Percentiles rank a stretch among this genome's conserved stretches.
phyloP scores from a whole-genome alignment of 768 basidiomycete genomes.

The Filobasidium floriforme region DNA sequence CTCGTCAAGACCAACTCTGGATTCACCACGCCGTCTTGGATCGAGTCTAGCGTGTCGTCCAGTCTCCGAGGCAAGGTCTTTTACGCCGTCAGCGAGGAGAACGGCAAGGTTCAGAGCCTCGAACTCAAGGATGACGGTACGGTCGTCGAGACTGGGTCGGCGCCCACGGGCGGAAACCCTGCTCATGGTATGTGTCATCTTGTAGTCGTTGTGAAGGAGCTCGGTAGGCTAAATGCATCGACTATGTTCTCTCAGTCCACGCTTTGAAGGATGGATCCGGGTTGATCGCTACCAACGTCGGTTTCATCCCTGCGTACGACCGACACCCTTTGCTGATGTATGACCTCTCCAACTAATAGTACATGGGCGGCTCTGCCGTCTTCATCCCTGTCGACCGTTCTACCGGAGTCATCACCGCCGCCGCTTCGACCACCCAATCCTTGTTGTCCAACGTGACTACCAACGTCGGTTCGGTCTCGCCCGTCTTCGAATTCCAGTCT shows the following conservation, averaged over 20 bases:
- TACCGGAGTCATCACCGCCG: constrained; percentile 28
- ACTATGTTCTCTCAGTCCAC: constrained; percentile 61
- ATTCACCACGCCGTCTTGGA: constrained; percentile 59
- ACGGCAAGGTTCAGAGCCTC: constrained; percentile 60
- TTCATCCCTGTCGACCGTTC: constrained; percentile 53
- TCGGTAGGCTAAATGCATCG: constrained; percentile 47
- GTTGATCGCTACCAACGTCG: constrained; percentile 64
- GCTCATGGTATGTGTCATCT: constrained; percentile 30
- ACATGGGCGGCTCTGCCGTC: constrained; percentile 58
- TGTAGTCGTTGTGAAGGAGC: constrained; percentile 1
- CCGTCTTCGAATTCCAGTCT: constrained; percentile 20
- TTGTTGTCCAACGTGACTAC: constrained; percentile 50
- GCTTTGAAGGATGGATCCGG: constrained; percentile 55
- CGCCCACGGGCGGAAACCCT: constrained; percentile 29
- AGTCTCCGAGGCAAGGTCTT: constrained; percentile 50
- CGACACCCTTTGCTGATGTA: background rate
- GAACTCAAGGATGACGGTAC: constrained; percentile 54
- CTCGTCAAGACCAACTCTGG: constrained; percentile 39
- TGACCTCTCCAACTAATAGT: constrained; percentile 49
- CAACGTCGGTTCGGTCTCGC: constrained; percentile 12
- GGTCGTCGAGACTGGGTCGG: constrained; percentile 47
- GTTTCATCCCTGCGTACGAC: constrained; percentile 38
- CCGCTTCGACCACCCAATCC: constrained; percentile 19
- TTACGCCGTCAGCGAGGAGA: constrained; percentile 59
- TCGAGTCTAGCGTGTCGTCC: constrained; percentile 55